Evolutionary conservation across 2,329 filamentous ascomycete species (phyloP), one percentile per base, ranked within the genome.

Genomic region (Aureobasidium sp.): DNA sequence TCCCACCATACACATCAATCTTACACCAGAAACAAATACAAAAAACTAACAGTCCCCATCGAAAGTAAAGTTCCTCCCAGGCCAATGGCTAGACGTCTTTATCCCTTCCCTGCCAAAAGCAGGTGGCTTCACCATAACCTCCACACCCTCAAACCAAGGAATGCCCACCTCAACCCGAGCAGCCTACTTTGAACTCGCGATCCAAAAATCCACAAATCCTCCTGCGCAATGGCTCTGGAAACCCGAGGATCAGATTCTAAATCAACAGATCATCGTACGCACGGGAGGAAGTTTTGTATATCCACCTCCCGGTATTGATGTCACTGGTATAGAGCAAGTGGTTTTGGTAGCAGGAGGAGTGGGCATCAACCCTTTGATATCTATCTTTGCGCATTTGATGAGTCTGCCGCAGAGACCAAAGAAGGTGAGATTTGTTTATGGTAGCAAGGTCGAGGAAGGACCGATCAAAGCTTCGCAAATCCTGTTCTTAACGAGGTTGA

Each of bases 61-160:
- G 62, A 64, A 69, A 63, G 70, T 75, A 47, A 73, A 89, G 81
- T 95, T 94, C 74, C 79, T 85, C 6, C 85, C 91, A 5, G 91
- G 91, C 60, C 91, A 96, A 78, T 96, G 91, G 90, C 81, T 96
- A 61, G 91, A 96, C 72, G 86, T 91, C 7, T 87, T 88, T 71
- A 82, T 91, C 59, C 90, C 91, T 1, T 78, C 77, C 40, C 76
- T 90, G 48, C 69, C 81, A 47, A 85, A 87, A 71, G 86, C 90
- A 3, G 91, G 91, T 37, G 91, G 91, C 62, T 96, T 96, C 78
- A 96, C 91, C 45, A 88, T 96, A 66, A 93, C 90, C 7, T 94
- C 89, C 1, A 77, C 87, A 0, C 90, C 90, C 0, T 81, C 80
- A 45, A 76, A 79, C 60, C 67, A 70, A 62, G 71, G 70, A 2